Evolutionary conservation across 129 eudicot genomes (phyloP), one percentile per base, ranked within the genome.

Genomic region (Flaveria bidentis): DNA sequence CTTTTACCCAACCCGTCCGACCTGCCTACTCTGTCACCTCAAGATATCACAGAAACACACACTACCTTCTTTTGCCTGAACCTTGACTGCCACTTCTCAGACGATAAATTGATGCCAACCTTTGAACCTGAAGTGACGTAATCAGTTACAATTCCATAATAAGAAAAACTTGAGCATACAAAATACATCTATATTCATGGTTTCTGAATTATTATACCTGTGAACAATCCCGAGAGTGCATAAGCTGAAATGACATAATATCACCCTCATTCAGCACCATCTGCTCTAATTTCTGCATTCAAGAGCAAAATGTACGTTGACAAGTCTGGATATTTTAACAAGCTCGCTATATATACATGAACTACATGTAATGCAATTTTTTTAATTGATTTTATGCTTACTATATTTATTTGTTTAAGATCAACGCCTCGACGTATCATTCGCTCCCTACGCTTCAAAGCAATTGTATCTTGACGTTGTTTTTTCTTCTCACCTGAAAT

Each of bases 401-500:
- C 98, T 83, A 41, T 76, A 84, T 86, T 94, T 78, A 94, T 89
- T 77, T 88, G 22, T 85, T 87, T 84, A 72, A 89, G 91, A 83
- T 94, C 96, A 66, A 91, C 93, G 41, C 98, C 97, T 71, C 97
- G 96, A 13, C 53, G 57, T 44, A 82, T 52, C 96, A 91, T 91
- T 86, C 96, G 81, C 73, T 94, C 98, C 78, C 86, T 53, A 23
- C 98, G 93, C 85, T 91, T 88, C 60, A 69, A 70, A 76, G 91
- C 97, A 82, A 91, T 89, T 70, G 26, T 78, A 65, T 91, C 98
- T 82, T 87, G 86, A 11, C 93, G 91, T 36, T 79, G 87, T 76
- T 91, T 91, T 91, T 94, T 91, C 81, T 91, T 94, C 78, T 91
- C 96, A 62, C 97, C 98, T 90, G 90, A 72, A 78, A 81, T 65